phyloP scores from a whole-genome alignment of 352 stramenopile species.

The Globisporangium rhizosaccharum region DNA sequence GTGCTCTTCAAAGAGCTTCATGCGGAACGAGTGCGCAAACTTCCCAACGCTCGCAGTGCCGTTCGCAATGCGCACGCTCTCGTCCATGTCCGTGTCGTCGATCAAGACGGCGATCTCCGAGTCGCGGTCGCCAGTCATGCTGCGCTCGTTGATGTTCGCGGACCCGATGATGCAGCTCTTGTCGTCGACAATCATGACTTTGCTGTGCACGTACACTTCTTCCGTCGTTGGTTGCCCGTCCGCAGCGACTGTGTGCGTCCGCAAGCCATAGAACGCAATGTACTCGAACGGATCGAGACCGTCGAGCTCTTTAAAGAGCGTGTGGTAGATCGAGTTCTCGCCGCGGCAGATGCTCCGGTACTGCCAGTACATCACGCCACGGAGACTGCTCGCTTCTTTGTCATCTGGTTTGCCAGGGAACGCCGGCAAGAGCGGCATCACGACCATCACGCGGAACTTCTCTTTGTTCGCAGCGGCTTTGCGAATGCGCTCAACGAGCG shows the following conservation, averaged over 20 bases:
- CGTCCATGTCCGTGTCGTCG: slow-evolving; percentile 73
- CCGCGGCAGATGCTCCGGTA: slow-evolving; percentile 82
- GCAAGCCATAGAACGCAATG: slow-evolving; percentile 82
- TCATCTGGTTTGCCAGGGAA: slow-evolving; percentile 77
- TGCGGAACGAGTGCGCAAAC: slow-evolving; percentile 82
- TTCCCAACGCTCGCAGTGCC: slow-evolving; percentile 57
- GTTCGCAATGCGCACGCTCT: slow-evolving; percentile 38
- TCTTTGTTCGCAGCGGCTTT: slow-evolving; percentile 78
- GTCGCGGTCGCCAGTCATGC: slow-evolving; percentile 81
- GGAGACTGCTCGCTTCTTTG: slow-evolving; percentile 76
- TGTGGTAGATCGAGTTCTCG: slow-evolving; percentile 78
- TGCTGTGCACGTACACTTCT: slow-evolving; percentile 88
- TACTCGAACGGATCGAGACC: slow-evolving; percentile 77
- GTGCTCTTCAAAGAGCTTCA: slow-evolving; percentile 85
- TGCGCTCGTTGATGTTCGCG: slow-evolving; percentile 86
- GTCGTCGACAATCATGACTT: slow-evolving; percentile 89
- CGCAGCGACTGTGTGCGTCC: slow-evolving; percentile 38
- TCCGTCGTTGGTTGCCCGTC: slow-evolving; percentile 49
- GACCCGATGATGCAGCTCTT: slow-evolving; percentile 74
- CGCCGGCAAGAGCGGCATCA: slow-evolving; percentile 80
- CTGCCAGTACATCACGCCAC: slow-evolving; percentile 86
- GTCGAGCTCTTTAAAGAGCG: slow-evolving; percentile 69
- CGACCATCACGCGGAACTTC: slow-evolving; percentile 77
- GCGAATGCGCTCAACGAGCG: slow-evolving; percentile 69
- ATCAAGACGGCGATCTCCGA: slow-evolving; percentile 84